Conservation (phyloP, 176 grass and related monocot genomes). For the Tuctoria greenei region DNA sequence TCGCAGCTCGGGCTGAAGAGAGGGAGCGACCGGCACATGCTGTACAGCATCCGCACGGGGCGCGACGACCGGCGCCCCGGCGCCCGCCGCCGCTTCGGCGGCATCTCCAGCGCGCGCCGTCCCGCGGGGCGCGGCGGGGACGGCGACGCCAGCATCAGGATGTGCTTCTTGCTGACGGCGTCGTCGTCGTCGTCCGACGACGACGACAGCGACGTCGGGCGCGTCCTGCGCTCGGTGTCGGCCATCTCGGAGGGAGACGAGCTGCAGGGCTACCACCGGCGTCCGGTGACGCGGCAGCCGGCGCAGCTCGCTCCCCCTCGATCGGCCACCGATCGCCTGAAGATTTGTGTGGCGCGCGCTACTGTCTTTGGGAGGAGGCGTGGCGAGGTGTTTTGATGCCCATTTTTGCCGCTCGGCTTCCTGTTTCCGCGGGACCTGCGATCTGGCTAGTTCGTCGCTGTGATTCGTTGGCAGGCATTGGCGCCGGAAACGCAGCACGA, state of each 20-base stretch:
- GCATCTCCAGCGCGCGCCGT: conserved; percentile 43
- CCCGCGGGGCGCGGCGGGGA: neutral
- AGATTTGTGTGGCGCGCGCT: conserved; percentile 18
- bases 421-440: neutral
- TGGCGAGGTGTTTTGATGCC: conserved; percentile 28
- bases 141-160: neutral
- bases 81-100: conserved; percentile 1
- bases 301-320: conserved; percentile 32
- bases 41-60: conserved; percentile 42
- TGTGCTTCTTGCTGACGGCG: neutral
- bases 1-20: conserved; percentile 50
- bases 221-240: neutral
- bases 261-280: conserved; percentile 11
- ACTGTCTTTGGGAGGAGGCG: conserved; percentile 29
- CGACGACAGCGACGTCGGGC: conserved; percentile 12
- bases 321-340: neutral
- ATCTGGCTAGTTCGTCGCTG: conserved; percentile 9
- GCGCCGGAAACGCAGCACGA: conserved; percentile 21
- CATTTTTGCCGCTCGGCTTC: neutral
- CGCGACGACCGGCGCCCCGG: conserved; percentile 19
- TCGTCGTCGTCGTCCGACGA: neutral
- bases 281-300: conserved; percentile 18
- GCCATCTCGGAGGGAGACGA: conserved; percentile 35
- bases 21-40: conserved; percentile 56
- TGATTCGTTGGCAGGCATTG: conserved; percentile 16